Evolutionary conservation across 768 basidiomycete genomes (phyloP).

Genomic region (Mycena metata): DNA sequence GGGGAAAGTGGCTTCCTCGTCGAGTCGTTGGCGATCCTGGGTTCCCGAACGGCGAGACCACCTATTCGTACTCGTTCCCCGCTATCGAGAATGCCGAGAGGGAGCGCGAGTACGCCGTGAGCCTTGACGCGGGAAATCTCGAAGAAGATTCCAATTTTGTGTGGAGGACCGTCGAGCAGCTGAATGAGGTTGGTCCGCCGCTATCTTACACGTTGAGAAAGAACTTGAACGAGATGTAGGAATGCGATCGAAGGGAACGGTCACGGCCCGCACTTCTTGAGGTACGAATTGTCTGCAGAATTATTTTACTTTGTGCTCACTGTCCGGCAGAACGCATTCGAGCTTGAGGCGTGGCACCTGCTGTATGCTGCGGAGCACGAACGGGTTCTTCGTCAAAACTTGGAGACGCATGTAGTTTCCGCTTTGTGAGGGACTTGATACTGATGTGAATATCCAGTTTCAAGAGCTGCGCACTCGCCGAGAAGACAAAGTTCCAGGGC

Average conservation of each 20-base stretch:
- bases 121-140: not conserved
- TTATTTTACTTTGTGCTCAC: not conserved
- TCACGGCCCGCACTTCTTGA: not conserved
- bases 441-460: not conserved
- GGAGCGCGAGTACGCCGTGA: not conserved
- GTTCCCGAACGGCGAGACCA: not conserved
- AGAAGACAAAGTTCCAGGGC: slow-evolving; percentile 15
- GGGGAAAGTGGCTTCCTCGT: not conserved
- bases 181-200: not conserved
- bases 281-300: not conserved
- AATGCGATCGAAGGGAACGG: not conserved
- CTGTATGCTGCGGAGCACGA: not conserved
- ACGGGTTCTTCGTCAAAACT: not conserved
- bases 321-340: slow-evolving; percentile 1
- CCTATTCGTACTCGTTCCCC: not conserved
- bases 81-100: slow-evolving; percentile 6
- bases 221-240: not conserved
- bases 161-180: not conserved
- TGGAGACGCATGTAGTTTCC: not conserved
- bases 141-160: not conserved
- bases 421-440: not conserved
- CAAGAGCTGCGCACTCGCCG: not conserved
- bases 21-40: not conserved
- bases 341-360: slow-evolving; percentile 8
- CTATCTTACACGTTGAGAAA: not conserved